phyloP scores from a whole-genome alignment of 2,329 filamentous ascomycete genomes.

The Magnaporthiopsis incrustans region DNA sequence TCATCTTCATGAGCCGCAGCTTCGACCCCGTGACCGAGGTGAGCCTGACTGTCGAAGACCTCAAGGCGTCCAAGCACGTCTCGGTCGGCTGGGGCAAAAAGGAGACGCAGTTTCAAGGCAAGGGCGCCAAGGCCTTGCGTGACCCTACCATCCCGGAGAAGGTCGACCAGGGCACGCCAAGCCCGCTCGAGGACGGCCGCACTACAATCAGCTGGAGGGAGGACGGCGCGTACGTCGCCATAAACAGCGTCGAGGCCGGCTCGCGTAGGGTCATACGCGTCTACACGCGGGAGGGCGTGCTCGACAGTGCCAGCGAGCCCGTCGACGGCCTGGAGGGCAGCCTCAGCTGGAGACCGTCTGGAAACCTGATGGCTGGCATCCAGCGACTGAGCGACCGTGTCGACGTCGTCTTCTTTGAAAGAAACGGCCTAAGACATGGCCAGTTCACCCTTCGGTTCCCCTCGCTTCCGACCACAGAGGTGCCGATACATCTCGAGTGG shows the following conservation, averaged over 20 bases:
- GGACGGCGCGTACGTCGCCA: slow-evolving; percentile 82
- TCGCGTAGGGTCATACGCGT: slow-evolving; percentile 76
- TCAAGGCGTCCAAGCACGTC: slow-evolving; percentile 85
- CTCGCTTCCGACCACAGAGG: slow-evolving; percentile 7
- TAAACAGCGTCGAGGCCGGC: slow-evolving; percentile 66
- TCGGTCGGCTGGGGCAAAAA: slow-evolving; percentile 98
- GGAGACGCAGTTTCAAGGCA: slow-evolving; percentile 95
- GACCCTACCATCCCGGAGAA: slow-evolving; percentile 94
- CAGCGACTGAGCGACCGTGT: slow-evolving; percentile 62
- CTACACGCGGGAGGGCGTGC: slow-evolving; percentile 79
- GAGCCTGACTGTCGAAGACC: slow-evolving; percentile 63
- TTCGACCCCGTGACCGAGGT: slow-evolving; percentile 80
- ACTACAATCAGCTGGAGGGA: slow-evolving; percentile 85
- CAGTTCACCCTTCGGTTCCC: slow-evolving; percentile 68
- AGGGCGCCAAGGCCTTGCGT: slow-evolving; percentile 65
- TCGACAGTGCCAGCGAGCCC: slow-evolving; percentile 92
- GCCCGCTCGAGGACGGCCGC: slow-evolving; percentile 61
- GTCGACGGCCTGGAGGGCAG: slow-evolving; percentile 84
- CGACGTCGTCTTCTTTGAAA: slow-evolving; percentile 90
- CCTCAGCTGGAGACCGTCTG: slow-evolving; percentile 84
- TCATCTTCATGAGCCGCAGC: slow-evolving; percentile 86
- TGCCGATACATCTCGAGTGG: slow-evolving; percentile 65
- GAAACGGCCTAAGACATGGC: slow-evolving; percentile 94
- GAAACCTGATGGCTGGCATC: slow-evolving; percentile 83
- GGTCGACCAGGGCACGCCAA: slow-evolving; percentile 75